Evolutionary conservation across 2,329 filamentous ascomycete species (phyloP), one percentile per base, ranked within the genome.

Genomic region (Tricladium varicosporioides): DNA sequence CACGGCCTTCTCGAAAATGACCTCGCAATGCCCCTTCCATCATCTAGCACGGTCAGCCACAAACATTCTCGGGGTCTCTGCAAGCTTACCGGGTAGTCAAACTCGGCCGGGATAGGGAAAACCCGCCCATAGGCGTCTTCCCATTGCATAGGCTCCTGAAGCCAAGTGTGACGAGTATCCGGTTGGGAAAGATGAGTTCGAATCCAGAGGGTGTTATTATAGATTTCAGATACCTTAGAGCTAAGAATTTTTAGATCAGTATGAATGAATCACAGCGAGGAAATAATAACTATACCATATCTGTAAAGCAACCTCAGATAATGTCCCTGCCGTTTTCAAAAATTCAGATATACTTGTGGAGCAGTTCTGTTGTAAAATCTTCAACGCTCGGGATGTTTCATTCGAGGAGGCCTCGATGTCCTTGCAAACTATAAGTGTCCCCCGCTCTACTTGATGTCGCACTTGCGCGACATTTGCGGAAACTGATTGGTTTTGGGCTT

Each of bases 121-220:
- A 33, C 13, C 5, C 54, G 48, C 9, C 54, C 54, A 48, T 47
- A 56, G 9, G 54, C 42, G 15, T 56, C 54, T 46, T 56, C 54
- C 7, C 18, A 47, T 47, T 11, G 14, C 54, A 56, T 56, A 10
- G 54, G 48, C 14, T 51, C 48, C 45, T 56, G 54, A 40, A 51
- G 18, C 54, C 54, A 56, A 2, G 48, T 52, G 48, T 56, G 54
- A 36, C 27, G 15, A 15, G 43, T 47, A 47, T 46, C 43, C 7
- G 48, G 54, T 5, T 10, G 10, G 7, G 42, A 15, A 7, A 56
- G 10, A 46, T 32, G 8, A 46, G 40, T 13, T 18, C 22, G 36
- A 40, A 40, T n/a, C 36, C 11, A 40, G 36, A 40, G 36, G 11
- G 11, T 11, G 11, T 2, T n/a, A n/a, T 40, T 40, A 10, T 48